Evolutionary conservation across 2,329 filamentous ascomycete species (phyloP).

Genomic region (Stagonosporopsis cucurbitacearum): DNA sequence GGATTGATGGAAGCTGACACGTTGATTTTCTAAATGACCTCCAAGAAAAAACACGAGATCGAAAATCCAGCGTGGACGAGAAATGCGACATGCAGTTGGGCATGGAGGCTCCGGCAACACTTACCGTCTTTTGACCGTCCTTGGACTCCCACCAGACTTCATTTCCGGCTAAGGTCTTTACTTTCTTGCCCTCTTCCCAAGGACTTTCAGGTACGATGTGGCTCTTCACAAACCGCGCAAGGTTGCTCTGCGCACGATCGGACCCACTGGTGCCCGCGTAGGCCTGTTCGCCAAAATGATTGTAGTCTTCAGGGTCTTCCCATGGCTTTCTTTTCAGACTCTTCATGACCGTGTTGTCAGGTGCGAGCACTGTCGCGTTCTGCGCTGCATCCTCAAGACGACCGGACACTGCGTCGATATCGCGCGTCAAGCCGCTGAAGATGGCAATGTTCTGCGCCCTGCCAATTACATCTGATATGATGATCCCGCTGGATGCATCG

Average conservation of each 20-base stretch:
- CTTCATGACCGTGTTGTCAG: slow-evolving; percentile 82
- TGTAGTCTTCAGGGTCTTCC: slow-evolving; percentile 78
- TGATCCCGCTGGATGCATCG: slow-evolving; percentile 56
- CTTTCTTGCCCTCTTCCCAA: slow-evolving; percentile 73
- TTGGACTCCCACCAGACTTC: slow-evolving; percentile 84
- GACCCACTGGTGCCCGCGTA: slow-evolving; percentile 79
- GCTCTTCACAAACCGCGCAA: slow-evolving; percentile 81
- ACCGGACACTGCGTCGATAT: slow-evolving; percentile 70
- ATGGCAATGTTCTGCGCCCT: slow-evolving; percentile 79
- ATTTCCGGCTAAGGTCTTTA: slow-evolving; percentile 70
- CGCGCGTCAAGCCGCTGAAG: slow-evolving; percentile 81
- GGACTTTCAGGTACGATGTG: slow-evolving; percentile 79
- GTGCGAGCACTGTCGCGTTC: slow-evolving; percentile 87
- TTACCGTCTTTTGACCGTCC: slow-evolving; percentile 70
- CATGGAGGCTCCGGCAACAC: slow-evolving; percentile 36
- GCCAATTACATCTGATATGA: slow-evolving; percentile 84
- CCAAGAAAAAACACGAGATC: too few relatives aligned
- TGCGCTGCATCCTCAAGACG: slow-evolving; percentile 70
- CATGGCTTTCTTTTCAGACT: slow-evolving; percentile 83
- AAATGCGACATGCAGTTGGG: background rate
- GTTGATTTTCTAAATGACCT: too few relatives aligned
- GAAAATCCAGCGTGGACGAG: too few relatives aligned
- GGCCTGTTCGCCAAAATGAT: slow-evolving; percentile 68
- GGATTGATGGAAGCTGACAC: slow-evolving; percentile 14
- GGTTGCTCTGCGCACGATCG: slow-evolving; percentile 76